phyloP scores from a whole-genome alignment of 78 protist genomes.

The Speleostelium caveatum region DNA sequence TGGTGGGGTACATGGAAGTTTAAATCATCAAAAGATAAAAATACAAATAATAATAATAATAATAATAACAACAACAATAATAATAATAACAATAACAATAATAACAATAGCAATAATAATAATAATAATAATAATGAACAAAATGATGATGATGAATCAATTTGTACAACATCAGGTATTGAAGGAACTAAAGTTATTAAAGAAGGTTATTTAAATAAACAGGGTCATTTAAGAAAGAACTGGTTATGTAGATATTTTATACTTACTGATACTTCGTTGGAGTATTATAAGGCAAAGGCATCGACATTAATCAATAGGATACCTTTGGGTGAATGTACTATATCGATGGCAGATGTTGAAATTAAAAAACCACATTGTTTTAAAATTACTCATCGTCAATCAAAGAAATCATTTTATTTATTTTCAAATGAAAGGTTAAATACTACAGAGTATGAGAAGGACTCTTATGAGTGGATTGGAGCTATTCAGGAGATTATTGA shows the following conservation, averaged over 20 bases:
- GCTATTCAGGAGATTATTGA: constrained; percentile 71
- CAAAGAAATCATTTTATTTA: constrained; percentile 44
- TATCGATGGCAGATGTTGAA: constrained; percentile 64
- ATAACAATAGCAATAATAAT: background rate
- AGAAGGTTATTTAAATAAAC: constrained; percentile 72
- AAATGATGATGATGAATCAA: background rate
- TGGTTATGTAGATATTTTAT: constrained; percentile 71
- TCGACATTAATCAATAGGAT: constrained; percentile 22
- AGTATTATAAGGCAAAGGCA: constrained; percentile 46
- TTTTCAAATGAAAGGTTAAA: constrained; percentile 13
- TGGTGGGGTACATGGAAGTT: background rate
- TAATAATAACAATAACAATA: background rate
- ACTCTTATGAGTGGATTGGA: constrained; percentile 70
- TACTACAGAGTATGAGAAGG: constrained; percentile 35
- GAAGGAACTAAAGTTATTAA: constrained; percentile 8
- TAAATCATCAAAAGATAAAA: background rate
- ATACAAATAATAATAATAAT: background rate
- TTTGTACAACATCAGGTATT: background rate
- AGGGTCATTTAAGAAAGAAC: constrained; percentile 75
- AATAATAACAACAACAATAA: background rate
- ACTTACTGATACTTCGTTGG: constrained; percentile 36
- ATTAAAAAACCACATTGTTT: constrained; percentile 53
- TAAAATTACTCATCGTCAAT: constrained; percentile 40
- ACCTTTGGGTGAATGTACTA: constrained; percentile 34
- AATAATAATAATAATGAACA: background rate